phyloP scores from a whole-genome alignment of 169 alveolate species.

The Cryptosporidium xiaoi region DNA sequence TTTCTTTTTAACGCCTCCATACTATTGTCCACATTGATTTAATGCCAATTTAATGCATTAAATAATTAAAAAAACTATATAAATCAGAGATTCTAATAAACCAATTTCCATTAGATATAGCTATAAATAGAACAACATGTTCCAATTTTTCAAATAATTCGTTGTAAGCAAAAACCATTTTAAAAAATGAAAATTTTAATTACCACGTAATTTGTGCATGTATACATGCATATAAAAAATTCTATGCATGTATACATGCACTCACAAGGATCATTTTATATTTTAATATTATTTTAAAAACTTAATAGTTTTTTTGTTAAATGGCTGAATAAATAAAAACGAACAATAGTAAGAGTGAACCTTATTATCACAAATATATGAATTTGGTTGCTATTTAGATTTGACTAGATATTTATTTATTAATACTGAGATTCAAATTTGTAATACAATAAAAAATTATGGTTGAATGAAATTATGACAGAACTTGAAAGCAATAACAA shows the following conservation, averaged over 20 bases:
- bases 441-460: conserved; percentile 5
- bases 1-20: background rate
- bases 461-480: conserved; percentile 36
- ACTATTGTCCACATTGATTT: conserved; percentile 1
- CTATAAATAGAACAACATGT: background rate
- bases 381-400: background rate
- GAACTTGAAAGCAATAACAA: conserved; percentile 24
- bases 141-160: background rate
- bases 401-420: background rate
- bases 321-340: background rate
- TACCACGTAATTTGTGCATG: conserved; percentile 21
- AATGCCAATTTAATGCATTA: background rate
- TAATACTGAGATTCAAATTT: background rate
- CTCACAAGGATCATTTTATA: conserved; percentile 45
- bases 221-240: conserved; percentile 21
- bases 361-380: too few relatives aligned
- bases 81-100: too few relatives aligned
- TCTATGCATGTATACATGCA: too few relatives aligned
- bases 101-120: background rate
- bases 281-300: background rate
- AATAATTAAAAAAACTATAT: too few relatives aligned
- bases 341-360: too few relatives aligned
- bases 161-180: too few relatives aligned
- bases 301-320: background rate
- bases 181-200: background rate